Percentiles rank a stretch among this genome's conserved stretches.
These are phyloP conservation scores for Rhodomyrtus psidioides DNA, from an alignment of 441 rosid species.

Conservation along the genomic window DNA sequence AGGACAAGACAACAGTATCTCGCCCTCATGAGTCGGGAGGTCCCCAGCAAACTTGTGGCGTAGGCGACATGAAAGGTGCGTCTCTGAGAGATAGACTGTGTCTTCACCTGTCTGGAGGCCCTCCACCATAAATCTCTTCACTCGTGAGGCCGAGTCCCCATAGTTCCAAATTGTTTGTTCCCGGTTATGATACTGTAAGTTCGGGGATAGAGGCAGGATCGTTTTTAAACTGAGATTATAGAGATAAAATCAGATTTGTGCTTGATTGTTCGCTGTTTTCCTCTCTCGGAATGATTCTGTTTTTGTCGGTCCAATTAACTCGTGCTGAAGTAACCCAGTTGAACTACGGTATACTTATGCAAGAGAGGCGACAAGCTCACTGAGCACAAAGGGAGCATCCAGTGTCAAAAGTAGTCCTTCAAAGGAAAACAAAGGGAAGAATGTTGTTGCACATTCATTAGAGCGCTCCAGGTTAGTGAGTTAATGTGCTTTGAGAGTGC, in stretches of 20 bases:
- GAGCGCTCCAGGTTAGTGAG: neutral
- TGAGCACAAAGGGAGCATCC: neutral
- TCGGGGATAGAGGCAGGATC: neutral
- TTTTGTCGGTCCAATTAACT: neutral
- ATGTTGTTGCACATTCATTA: neutral
- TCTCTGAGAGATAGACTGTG: conserved; percentile 54
- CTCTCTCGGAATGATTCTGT: neutral
- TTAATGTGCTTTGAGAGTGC: neutral
- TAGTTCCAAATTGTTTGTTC: neutral
- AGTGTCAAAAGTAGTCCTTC: neutral
- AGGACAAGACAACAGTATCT: conserved; percentile 32
- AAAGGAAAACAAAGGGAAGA: neutral
- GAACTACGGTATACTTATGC: neutral
- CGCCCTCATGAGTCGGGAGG: conserved; percentile 53
- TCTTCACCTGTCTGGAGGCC: conserved; percentile 35
- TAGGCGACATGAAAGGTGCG: conserved; percentile 31
- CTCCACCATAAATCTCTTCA: conserved; percentile 9
- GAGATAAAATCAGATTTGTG: neutral
- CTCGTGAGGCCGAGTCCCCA: neutral
- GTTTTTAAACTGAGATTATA: neutral
- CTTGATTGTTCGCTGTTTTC: neutral
- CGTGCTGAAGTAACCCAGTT: neutral
- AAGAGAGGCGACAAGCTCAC: neutral
- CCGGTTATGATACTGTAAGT: neutral
- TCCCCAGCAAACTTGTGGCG: conserved; percentile 41